Evolutionary conservation across 257 asterid genomes (phyloP).

Genomic region (Ocimum tenuiflorum): DNA sequence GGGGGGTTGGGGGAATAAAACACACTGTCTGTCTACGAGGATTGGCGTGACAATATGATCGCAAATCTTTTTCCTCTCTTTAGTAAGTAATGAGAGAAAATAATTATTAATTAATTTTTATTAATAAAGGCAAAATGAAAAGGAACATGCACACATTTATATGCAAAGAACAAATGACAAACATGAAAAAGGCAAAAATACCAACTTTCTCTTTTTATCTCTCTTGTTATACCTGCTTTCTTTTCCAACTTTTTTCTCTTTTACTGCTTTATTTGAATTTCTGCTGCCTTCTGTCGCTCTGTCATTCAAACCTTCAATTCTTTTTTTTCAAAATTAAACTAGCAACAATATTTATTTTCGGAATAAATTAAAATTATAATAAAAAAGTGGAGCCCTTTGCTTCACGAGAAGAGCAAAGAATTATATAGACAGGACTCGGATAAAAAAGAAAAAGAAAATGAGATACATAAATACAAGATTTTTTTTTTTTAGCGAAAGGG

Average conservation of each 20-base stretch:
- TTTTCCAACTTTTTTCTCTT: slow-evolving; percentile 21
- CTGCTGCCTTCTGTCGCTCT: slow-evolving; percentile 29
- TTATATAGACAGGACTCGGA: no score
- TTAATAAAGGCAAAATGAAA: background rate
- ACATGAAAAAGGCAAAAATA: slow-evolving; percentile 43
- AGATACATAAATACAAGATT: no score
- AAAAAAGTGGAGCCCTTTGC: no score
- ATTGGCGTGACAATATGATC: slow-evolving; percentile 35
- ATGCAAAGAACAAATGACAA: slow-evolving; percentile 45
- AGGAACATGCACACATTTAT: slow-evolving; percentile 29
- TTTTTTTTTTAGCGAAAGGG: no score
- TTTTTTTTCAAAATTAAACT: no score
- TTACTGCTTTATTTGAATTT: slow-evolving; percentile 36
- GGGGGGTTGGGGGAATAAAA: slow-evolving; percentile 31
- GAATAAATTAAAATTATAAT: no score
- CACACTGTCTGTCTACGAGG: slow-evolving; percentile 39
- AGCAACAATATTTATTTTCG: no score
- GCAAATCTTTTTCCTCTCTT: background rate
- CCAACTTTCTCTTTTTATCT: slow-evolving; percentile 32
- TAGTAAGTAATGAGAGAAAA: background rate
- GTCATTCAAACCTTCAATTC: slow-evolving; percentile 9
- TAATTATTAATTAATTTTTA: background rate
- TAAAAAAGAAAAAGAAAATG: no score
- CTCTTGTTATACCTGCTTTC: slow-evolving; percentile 23
- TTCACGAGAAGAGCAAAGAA: no score